Conservation (phyloP, 345 rosid genomes). For the Dipteronia dyeriana region DNA sequence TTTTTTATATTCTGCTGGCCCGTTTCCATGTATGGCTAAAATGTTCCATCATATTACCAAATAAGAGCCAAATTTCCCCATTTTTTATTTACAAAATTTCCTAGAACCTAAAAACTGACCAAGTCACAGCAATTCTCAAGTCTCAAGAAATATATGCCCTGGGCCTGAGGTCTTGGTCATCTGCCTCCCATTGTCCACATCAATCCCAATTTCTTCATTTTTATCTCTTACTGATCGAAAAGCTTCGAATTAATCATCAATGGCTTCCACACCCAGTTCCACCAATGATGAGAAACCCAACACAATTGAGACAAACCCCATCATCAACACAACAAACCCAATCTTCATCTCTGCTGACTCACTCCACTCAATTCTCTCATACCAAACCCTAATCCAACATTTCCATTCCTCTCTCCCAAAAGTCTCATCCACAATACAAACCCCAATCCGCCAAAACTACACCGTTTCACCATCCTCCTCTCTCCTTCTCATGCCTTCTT, state of each 20-base stretch:
- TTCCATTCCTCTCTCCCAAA: slow-evolving; percentile 59
- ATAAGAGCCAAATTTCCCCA: background rate
- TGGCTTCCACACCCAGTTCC: slow-evolving; percentile 25
- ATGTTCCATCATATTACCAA: background rate
- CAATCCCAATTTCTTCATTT: background rate
- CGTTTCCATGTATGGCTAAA: background rate
- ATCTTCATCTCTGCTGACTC: slow-evolving; percentile 52
- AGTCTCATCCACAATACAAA: slow-evolving; percentile 48
- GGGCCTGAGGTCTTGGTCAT: slow-evolving; percentile 17
- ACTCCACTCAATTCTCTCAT: slow-evolving; percentile 63
- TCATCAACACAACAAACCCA: slow-evolving; percentile 26
- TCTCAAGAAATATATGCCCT: background rate
- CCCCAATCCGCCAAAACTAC: slow-evolving; percentile 75
- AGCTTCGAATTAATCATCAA: slow-evolving; percentile 1
- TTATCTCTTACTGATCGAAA: background rate
- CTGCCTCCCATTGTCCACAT: background rate
- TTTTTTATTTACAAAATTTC: background rate
- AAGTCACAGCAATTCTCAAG: background rate
- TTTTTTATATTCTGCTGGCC: background rate
- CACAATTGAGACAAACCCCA: background rate
- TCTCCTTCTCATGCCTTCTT: slow-evolving; percentile 91
- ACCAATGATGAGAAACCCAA: background rate
- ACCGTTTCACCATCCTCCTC: slow-evolving; percentile 55
- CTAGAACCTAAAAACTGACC: background rate
- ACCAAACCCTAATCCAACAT: slow-evolving; percentile 69